Percentiles rank a stretch among this genome's conserved stretches.
Evolutionary conservation across 495 filamentous ascomycete genomes (phyloP).

Genomic region (Platismatia glauca): DNA sequence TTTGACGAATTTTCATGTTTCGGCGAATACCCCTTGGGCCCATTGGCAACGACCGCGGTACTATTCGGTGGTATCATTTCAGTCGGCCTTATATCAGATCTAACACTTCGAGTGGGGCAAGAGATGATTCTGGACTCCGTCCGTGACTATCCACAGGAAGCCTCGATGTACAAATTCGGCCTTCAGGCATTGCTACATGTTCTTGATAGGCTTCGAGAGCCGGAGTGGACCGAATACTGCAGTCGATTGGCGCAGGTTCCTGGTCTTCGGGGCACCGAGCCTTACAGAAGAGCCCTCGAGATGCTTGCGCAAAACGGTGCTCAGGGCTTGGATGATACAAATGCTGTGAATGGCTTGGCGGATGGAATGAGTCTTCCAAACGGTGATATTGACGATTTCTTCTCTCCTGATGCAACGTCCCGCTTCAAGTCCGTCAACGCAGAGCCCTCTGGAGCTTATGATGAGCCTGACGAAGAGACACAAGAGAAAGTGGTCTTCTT

Average conservation of each 20-base stretch:
- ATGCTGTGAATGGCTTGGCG: conserved; percentile 32
- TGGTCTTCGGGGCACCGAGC: conserved; percentile 72
- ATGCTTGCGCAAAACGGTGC: conserved; percentile 57
- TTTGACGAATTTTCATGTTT: conserved; percentile 98
- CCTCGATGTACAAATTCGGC: conserved; percentile 96
- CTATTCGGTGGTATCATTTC: conserved; percentile 96
- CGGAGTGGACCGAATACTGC: conserved; percentile 87
- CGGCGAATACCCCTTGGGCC: conserved; percentile 84
- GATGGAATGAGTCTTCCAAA: conserved; percentile 44
- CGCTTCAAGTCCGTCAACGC: conserved; percentile 66
- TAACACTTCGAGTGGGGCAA: conserved; percentile 83
- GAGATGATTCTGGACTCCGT: conserved; percentile 96
- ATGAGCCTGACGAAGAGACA: conserved; percentile 73
- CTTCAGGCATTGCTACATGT: conserved; percentile 92
- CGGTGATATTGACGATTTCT: conserved; percentile 54
- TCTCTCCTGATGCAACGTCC: conserved; percentile 45
- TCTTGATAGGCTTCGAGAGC: conserved; percentile 54
- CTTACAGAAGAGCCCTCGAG: conserved; percentile 71
- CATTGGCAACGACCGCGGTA: conserved; percentile 87
- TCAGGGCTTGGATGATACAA: conserved; percentile 20
- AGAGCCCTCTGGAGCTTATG: conserved; percentile 54
- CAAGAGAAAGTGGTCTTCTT: conserved; percentile 94
- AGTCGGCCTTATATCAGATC: conserved; percentile 75
- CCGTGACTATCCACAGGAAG: conserved; percentile 64
- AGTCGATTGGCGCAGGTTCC: conserved; percentile 70